A percentile compares a stretch with the other conserved stretches of the same genome.
These are phyloP conservation scores for Saccharum hybrid DNA, from an alignment of 202 grass and related monocot species.

Conservation along the genomic window DNA sequence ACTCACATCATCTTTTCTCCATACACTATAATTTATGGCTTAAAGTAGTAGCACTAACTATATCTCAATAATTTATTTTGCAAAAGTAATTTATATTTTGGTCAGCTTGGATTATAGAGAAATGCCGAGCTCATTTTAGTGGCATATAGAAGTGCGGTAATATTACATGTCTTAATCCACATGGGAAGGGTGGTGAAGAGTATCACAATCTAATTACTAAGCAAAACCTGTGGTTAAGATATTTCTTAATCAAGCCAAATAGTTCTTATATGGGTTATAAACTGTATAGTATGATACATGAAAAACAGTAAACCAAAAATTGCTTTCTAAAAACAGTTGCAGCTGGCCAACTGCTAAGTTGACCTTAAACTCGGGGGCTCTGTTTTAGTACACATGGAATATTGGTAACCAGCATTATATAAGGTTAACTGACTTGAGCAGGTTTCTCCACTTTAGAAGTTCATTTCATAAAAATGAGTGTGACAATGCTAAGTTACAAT, in stretches of 20 bases:
- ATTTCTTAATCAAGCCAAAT: conserved; percentile 8
- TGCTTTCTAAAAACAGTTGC: not conserved
- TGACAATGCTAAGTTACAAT: conserved; percentile 19
- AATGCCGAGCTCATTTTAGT: not conserved
- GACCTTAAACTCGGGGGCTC: not conserved
- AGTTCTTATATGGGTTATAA: not conserved
- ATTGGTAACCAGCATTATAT: not conserved
- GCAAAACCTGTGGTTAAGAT: not conserved
- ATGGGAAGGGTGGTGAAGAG: not conserved
- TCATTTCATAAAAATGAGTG: conserved; percentile 12
- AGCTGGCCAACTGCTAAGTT: conserved; percentile 1
- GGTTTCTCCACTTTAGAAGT: conserved; percentile 8
- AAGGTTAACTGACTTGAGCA: not conserved
- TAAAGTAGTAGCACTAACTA: not conserved
- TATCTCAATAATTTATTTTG: not conserved
- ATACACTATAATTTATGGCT: not conserved
- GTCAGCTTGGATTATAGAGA: not conserved
- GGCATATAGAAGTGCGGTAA: not conserved
- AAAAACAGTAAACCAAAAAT: conserved; percentile 23
- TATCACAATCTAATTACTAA: not conserved
- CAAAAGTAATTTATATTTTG: not conserved
- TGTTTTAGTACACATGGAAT: not conserved
- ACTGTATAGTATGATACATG: conserved; percentile 21
- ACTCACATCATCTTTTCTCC: not conserved
- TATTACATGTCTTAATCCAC: not conserved